These are phyloP conservation scores for Bondarzewia mesenterica DNA, from an alignment of 1,284 basidiomycete genomes.

Conservation along the genomic window DNA sequence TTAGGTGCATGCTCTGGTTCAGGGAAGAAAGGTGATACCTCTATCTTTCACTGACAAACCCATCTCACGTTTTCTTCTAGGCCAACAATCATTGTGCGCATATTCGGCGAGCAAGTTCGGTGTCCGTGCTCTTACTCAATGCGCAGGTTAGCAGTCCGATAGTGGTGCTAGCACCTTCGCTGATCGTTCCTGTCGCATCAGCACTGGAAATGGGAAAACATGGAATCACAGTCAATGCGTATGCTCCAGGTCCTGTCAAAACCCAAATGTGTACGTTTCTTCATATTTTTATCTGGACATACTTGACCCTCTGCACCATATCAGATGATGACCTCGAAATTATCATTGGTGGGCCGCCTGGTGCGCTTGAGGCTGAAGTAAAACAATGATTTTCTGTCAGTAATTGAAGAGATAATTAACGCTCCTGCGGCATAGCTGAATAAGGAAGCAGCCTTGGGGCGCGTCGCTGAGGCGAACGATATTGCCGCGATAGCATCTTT, in stretches of 20 bases:
- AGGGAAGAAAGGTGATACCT: not conserved
- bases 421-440: not conserved
- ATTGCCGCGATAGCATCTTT: constrained; percentile 18
- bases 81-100: not conserved
- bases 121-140: constrained; percentile 3
- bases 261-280: not conserved
- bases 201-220: constrained; percentile 17
- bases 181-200: not conserved
- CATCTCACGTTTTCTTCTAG: not conserved
- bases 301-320: not conserved
- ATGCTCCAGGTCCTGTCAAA: constrained; percentile 4
- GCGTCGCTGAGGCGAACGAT: constrained; percentile 16
- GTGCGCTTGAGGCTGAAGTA: not conserved
- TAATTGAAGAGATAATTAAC: not conserved
- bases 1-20: not conserved
- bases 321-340: not conserved
- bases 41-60: not conserved
- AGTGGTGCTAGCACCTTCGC: not conserved
- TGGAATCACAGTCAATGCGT: constrained; percentile 22
- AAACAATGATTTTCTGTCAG: not conserved
- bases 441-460: constrained; percentile 6
- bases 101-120: constrained; percentile 4
- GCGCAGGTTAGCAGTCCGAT: constrained; percentile 1
- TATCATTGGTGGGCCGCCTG: not conserved
- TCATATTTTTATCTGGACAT: not conserved